Evolutionary conservation across 164 flowering plant genomes (phyloP).

Genomic region (Nelumbo lutea): DNA sequence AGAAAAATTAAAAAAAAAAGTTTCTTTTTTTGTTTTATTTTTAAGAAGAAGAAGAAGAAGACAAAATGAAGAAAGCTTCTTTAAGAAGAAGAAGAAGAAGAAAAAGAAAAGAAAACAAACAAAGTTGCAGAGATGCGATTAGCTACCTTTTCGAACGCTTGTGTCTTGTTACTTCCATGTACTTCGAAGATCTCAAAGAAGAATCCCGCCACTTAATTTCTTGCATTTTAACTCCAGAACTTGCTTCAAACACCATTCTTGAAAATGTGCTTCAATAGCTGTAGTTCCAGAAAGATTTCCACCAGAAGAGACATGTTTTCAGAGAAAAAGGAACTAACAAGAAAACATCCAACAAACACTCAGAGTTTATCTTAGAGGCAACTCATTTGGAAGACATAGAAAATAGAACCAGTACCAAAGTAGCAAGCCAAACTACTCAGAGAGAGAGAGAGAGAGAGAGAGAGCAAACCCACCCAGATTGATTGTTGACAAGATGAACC

Average conservation of each 20-base stretch:
- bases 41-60: no score
- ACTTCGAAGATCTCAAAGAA: slow-evolving; percentile 26
- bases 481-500: slow-evolving; percentile 24
- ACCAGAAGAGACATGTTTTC: slow-evolving; percentile 8
- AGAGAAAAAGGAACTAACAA: slow-evolving; percentile 8
- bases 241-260: slow-evolving; percentile 20
- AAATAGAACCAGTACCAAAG: no score
- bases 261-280: slow-evolving; percentile 25
- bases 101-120: background rate
- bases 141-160: slow-evolving; percentile 44
- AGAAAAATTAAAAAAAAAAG: no score
- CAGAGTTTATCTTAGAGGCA: background rate
- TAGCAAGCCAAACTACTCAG: background rate
- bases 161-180: slow-evolving; percentile 33
- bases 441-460: background rate
- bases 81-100: no score
- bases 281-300: slow-evolving; percentile 21
- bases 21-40: no score
- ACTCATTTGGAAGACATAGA: background rate
- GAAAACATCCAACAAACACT: slow-evolving; percentile 15
- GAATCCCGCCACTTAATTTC: slow-evolving; percentile 26
- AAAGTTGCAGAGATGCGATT: background rate
- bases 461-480: slow-evolving; percentile 13
- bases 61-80: background rate
- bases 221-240: slow-evolving; percentile 21